Evolutionary conservation across 140 eudicot genomes (phyloP).

Genomic region (Senecio squalidus): DNA sequence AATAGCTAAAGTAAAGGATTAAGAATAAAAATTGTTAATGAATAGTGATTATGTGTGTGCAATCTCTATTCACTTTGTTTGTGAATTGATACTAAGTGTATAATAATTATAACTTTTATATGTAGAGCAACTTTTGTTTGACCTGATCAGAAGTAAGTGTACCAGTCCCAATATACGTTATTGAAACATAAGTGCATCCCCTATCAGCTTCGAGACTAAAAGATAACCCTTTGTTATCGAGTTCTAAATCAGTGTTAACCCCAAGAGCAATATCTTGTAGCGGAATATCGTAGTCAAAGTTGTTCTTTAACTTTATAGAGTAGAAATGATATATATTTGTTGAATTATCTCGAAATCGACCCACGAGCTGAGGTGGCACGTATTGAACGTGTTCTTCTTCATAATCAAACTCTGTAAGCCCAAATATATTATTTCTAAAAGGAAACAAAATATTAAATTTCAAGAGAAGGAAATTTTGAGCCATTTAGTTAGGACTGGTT

Average conservation of each 20-base stretch:
- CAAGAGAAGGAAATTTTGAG: neutral
- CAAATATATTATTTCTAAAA: neutral
- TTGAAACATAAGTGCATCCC: conserved; percentile 34
- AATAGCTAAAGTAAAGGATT: too few relatives aligned
- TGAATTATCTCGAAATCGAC: conserved; percentile 18
- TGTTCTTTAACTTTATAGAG: conserved; percentile 32
- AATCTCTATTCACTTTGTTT: too few relatives aligned
- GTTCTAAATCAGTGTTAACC: conserved; percentile 35
- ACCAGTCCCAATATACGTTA: conserved; percentile 35
- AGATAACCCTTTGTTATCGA: conserved; percentile 27
- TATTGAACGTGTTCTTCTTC: conserved; percentile 41
- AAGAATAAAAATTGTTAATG: too few relatives aligned
- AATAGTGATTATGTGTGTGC: too few relatives aligned
- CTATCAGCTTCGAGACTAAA: conserved; percentile 54
- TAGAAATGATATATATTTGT: conserved; percentile 45
- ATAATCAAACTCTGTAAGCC: conserved; percentile 36
- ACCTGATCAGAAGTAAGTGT: conserved; percentile 56
- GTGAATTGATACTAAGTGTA: too few relatives aligned
- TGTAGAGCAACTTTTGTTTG: neutral
- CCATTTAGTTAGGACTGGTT: neutral
- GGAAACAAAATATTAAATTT: neutral
- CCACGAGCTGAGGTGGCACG: conserved; percentile 57
- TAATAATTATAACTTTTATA: too few relatives aligned
- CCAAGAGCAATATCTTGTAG: conserved; percentile 56
- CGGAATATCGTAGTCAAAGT: conserved; percentile 32